Evolutionary conservation across 805 yeast genomes (phyloP), one percentile per base, ranked within the genome.

Genomic region (Yamadazyma sp.): DNA sequence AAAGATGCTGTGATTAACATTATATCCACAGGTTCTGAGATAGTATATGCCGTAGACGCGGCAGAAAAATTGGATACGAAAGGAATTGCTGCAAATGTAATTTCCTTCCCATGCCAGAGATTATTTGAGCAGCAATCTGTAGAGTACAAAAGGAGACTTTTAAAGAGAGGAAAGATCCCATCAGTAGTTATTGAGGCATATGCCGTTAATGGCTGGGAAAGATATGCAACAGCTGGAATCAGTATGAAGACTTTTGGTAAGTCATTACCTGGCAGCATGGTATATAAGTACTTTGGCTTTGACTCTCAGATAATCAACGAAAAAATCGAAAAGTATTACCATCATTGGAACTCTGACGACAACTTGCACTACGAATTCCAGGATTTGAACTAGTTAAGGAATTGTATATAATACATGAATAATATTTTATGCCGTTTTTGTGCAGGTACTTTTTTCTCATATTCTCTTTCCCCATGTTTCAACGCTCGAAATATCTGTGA

Each of bases 181-280:
- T 41, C 53, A 3, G 54, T 62, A 27, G 55, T 59, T 11, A 51
- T 62, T 16, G 69, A 62, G 41, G 62, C 67, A 6, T 62, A 55
- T 42, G 56, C 64, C 3, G 54, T 59, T 13, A 48, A 49, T 34
- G 64, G 64, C 6, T 62, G 69, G 69, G 64, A 62, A 39, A 47
- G 59, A 35, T 59, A 58, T 38, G 65, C 67, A 11, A 52, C 49
- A 22, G 67, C 66, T 18, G 64, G 65, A 35, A 46, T 57, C 40
- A 56, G 48, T 33, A 48, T 62, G 61, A 48, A 52, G 21, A 44
- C 53, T 1, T 62, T 55, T 36, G 69, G 69, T 21, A 61, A 57
- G 27, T 60, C 66, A 1, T 51, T 62, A 32, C 64, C 67, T 5
- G 63, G 64, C n/a, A 35, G 43, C 11, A 52, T 42, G 28, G 57